Percentiles rank a stretch among this genome's conserved stretches.
These are phyloP conservation scores for Chaetomium tenue DNA, from an alignment of 495 filamentous ascomycete genomes.

Conservation along the genomic window DNA sequence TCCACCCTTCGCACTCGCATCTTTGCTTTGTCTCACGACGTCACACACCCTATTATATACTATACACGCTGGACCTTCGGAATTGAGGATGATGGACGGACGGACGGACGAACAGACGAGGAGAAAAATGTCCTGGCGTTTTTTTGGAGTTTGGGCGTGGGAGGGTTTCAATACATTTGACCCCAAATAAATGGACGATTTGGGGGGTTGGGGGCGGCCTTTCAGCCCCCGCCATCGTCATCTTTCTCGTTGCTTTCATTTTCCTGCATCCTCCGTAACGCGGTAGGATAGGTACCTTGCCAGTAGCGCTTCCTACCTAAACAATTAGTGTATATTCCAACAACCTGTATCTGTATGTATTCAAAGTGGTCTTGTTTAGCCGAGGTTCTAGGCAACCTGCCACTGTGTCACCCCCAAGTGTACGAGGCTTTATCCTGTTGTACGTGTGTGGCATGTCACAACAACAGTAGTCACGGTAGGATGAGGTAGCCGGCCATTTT, in stretches of 20 bases:
- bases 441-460: neutral
- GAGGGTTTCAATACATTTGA: neutral
- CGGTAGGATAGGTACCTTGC: constrained; percentile 6
- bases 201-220: neutral
- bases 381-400: no score
- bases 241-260: neutral
- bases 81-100: neutral
- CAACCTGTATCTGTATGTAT: constrained; percentile 9
- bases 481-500: neutral
- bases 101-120: neutral
- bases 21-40: constrained; percentile 5
- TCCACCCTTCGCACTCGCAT: neutral
- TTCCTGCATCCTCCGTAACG: neutral
- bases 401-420: no score
- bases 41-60: neutral
- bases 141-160: constrained; percentile 18
- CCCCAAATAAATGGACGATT: constrained; percentile 6
- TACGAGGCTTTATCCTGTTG: no score
- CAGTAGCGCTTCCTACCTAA: constrained; percentile 11
- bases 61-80: neutral
- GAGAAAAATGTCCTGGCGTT: constrained; percentile 11
- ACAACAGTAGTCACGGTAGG: neutral
- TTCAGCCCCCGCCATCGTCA: neutral
- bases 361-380: neutral
- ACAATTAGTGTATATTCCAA: constrained; percentile 15